A percentile compares a stretch with the other conserved stretches of the same genome.
phyloP scores from a whole-genome alignment of 2,329 filamentous ascomycete species.

The Fusarium proliferatum region DNA sequence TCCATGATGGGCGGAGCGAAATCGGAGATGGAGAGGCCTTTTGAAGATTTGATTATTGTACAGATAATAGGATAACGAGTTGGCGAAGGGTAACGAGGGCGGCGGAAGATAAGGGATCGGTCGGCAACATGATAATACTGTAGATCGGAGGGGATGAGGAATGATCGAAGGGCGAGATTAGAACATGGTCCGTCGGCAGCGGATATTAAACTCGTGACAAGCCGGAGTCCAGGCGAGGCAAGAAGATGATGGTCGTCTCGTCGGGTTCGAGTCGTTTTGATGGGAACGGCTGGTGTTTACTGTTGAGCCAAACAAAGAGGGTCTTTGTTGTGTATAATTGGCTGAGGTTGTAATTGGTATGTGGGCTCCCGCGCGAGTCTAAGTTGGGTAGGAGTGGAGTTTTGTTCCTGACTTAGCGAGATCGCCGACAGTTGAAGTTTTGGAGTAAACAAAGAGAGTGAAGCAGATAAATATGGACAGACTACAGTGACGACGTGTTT shows the following conservation, averaged over 20 bases:
- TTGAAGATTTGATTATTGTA: conserved; percentile 24
- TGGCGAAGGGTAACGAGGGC: conserved; percentile 13
- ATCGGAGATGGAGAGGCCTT: conserved; percentile 38
- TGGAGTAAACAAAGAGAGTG: conserved; percentile 17
- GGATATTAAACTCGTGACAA: background rate
- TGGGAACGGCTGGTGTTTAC: conserved; percentile 32
- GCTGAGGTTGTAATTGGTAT: conserved; percentile 29
- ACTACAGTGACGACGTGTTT: background rate
- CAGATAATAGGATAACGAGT: conserved; percentile 2
- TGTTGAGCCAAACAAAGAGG: conserved; percentile 35
- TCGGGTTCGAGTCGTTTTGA: conserved; percentile 25
- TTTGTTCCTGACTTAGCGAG: conserved; percentile 34
- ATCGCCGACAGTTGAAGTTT: conserved; percentile 6
- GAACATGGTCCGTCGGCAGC: conserved; percentile 21
- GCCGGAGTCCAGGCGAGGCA: background rate
- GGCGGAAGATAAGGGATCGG: conserved; percentile 14
- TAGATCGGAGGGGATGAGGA: conserved; percentile 1
- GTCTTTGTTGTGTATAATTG: conserved; percentile 20
- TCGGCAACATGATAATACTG: conserved; percentile 37
- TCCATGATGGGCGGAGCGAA: conserved; percentile 38
- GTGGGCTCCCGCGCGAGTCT: conserved; percentile 27
- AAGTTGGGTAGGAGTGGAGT: conserved; percentile 33
- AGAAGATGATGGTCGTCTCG: conserved; percentile 12
- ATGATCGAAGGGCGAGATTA: conserved; percentile 3
- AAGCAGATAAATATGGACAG: background rate